Evolutionary conservation across 768 basidiomycete species (phyloP), one percentile per base, ranked within the genome.

Genomic region (Termitomyces sp.): DNA sequence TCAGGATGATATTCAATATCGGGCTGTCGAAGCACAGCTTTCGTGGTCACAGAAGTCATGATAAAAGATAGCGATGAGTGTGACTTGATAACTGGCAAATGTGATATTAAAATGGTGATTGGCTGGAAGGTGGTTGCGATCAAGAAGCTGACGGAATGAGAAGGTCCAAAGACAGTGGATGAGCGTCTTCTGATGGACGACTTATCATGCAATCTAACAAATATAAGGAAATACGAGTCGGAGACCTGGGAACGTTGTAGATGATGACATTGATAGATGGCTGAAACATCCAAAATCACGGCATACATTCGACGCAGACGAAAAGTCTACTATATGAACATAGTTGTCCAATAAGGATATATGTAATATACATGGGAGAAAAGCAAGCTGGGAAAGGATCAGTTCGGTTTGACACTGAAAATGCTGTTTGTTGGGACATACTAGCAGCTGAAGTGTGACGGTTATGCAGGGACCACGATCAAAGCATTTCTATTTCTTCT

Each of bases 1-100:
- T 34, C 34, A 34, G 75, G 76, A 56, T 74, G 74, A 56, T 79
- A 79, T 17, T 70, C 50, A 45, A 77, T 76, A 59, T 78, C 75
- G 36, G 78, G 76, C 61, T 76, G 74, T 25, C 37, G 43, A 48
- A 51, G 3, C 43, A 45, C 43, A 52, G 45, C 2, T 14, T 32
- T 61, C 50, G 20, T 43, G 32, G 43, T 45, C 43, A 43, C 15
- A 45, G 43, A 45, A 45, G n/a, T 14, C 42, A 45, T 15, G n/a
- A 5, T 45, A 5, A 38, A 38, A 12, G 11, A 9, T 9, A n/a
- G 1, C 7, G 43, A 45, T 45, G 7, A 38, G n/a, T 20, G 6
- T 14, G 5, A 43, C 17, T 14, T 43, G 14, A 17, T 15, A 43
- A 43, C 6, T 12, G 1, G 42, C 10, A 10, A 38, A 38, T 38